Conservation (phyloP, 1,284 basidiomycete species). For the Phylloporus gajari region DNA sequence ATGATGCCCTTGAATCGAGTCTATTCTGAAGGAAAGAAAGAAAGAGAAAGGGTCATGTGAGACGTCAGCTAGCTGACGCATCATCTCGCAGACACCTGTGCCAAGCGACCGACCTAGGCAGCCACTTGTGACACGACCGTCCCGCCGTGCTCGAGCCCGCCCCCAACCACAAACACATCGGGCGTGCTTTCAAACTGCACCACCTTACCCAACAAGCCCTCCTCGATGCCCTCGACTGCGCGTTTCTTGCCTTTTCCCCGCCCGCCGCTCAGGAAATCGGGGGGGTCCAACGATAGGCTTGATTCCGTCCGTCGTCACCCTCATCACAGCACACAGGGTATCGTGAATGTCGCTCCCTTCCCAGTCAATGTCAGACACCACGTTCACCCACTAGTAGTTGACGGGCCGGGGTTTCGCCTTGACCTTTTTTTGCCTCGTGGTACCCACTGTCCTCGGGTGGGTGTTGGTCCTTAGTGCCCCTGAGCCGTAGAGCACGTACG, state of each 20-base stretch:
- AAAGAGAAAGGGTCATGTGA: constrained; percentile 6
- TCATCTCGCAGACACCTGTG: not conserved
- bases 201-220: constrained; percentile 36
- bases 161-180: constrained; percentile 46
- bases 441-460: constrained; percentile 44
- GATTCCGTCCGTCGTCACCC: constrained; percentile 57
- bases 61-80: not conserved
- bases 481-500: constrained; percentile 66
- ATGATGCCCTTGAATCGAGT: constrained; percentile 6
- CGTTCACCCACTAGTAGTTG: constrained; percentile 79
- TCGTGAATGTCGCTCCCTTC: constrained; percentile 80
- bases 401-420: constrained; percentile 52
- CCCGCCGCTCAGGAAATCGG: constrained; percentile 33
- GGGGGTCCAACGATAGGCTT: constrained; percentile 51
- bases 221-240: constrained; percentile 34
- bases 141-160: constrained; percentile 43
- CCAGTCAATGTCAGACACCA: constrained; percentile 79
- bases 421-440: constrained; percentile 40
- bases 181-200: constrained; percentile 56
- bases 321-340: constrained; percentile 66
- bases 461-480: constrained; percentile 41
- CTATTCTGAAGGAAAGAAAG: constrained; percentile 10
- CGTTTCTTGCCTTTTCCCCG: constrained; percentile 41
- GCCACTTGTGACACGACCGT: constrained; percentile 46
- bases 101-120: constrained; percentile 23